Percentiles rank a stretch among this genome's conserved stretches.
Evolutionary conservation across 495 filamentous ascomycete genomes (phyloP).

Genomic region (Neurospora sp.): DNA sequence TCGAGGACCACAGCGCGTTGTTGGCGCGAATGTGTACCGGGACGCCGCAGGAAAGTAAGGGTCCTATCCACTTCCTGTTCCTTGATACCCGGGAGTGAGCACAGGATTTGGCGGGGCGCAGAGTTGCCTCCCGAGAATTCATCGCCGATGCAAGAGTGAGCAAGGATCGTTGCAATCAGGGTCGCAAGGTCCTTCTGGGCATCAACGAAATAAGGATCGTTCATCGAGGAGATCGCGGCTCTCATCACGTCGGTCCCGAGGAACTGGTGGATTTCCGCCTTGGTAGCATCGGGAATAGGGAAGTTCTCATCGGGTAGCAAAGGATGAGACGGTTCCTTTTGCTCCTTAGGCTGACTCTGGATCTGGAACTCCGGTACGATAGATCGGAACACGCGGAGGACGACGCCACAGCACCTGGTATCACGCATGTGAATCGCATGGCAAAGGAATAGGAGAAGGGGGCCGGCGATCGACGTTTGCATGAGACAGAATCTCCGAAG

Average conservation of each 20-base stretch:
- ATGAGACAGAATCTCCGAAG: slow-evolving; percentile 74
- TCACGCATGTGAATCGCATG: slow-evolving; percentile 88
- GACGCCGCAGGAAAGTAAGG: slow-evolving; percentile 44
- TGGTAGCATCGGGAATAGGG: slow-evolving; percentile 37
- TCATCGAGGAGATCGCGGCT: slow-evolving; percentile 74
- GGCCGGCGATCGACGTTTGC: slow-evolving; percentile 68
- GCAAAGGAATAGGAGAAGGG: slow-evolving; percentile 80
- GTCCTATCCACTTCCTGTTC: slow-evolving; percentile 47
- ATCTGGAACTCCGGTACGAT: slow-evolving; percentile 64
- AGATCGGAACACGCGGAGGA: slow-evolving; percentile 72
- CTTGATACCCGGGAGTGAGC: slow-evolving; percentile 45
- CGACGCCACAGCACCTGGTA: slow-evolving; percentile 74
- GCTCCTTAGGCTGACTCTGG: not conserved
- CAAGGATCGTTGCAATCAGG: slow-evolving; percentile 76
- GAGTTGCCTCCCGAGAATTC: slow-evolving; percentile 39
- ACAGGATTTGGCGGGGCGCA: slow-evolving; percentile 45
- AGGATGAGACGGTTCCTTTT: not conserved
- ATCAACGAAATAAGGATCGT: slow-evolving; percentile 94
- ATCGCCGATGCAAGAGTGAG: slow-evolving; percentile 41
- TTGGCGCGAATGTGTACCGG: slow-evolving; percentile 49
- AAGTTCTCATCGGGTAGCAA: slow-evolving; percentile 21
- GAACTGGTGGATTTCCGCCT: slow-evolving; percentile 75
- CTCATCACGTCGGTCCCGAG: slow-evolving; percentile 76
- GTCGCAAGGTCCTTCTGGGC: slow-evolving; percentile 86
- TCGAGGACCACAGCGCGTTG: slow-evolving; percentile 81